A percentile compares a stretch with the other conserved stretches of the same genome.
phyloP scores from a whole-genome alignment of 2,329 filamentous ascomycete genomes.

The Cercospora brassicicola region DNA sequence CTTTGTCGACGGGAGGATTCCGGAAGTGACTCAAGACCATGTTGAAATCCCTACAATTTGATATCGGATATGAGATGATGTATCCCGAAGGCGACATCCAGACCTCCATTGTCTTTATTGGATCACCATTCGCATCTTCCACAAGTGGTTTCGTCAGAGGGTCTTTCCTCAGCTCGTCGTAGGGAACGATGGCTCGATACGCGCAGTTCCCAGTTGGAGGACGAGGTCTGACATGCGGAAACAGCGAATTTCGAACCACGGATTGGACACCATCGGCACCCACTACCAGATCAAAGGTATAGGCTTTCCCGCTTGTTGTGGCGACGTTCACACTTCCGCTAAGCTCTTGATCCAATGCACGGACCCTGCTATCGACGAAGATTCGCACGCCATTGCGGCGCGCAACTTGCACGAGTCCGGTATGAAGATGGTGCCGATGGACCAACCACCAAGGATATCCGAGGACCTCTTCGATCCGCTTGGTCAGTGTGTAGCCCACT shows the following conservation, averaged over 20 bases:
- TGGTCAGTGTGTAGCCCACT: slow-evolving; percentile 43
- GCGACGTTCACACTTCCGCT: slow-evolving; percentile 34
- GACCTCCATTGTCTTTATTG: slow-evolving; percentile 49
- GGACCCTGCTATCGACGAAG: slow-evolving; percentile 43
- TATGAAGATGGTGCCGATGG: slow-evolving; percentile 50
- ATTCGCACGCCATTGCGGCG: slow-evolving; percentile 43
- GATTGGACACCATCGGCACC: slow-evolving; percentile 38
- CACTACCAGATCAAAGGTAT: slow-evolving; percentile 35
- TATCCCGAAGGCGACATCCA: slow-evolving; percentile 44
- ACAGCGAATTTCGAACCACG: slow-evolving; percentile 42
- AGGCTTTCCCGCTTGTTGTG: slow-evolving; percentile 32
- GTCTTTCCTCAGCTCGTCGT: slow-evolving; percentile 46
- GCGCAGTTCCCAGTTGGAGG: slow-evolving; percentile 47
- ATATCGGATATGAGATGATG: slow-evolving; percentile 52
- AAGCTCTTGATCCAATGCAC: slow-evolving; percentile 35
- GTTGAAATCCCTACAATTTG: slow-evolving; percentile 48
- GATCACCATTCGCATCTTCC: slow-evolving; percentile 33
- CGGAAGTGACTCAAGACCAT: slow-evolving; percentile 49
- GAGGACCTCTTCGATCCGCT: slow-evolving; percentile 37
- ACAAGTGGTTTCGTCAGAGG: slow-evolving; percentile 40
- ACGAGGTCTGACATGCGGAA: slow-evolving; percentile 46
- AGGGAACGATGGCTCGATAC: slow-evolving; percentile 50
- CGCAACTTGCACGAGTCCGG: slow-evolving; percentile 46
- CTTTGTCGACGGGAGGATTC: slow-evolving; percentile 40
- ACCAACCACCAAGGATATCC: slow-evolving; percentile 50